Conservation (phyloP, 257 asterid genomes). For the Misopates orontium region DNA sequence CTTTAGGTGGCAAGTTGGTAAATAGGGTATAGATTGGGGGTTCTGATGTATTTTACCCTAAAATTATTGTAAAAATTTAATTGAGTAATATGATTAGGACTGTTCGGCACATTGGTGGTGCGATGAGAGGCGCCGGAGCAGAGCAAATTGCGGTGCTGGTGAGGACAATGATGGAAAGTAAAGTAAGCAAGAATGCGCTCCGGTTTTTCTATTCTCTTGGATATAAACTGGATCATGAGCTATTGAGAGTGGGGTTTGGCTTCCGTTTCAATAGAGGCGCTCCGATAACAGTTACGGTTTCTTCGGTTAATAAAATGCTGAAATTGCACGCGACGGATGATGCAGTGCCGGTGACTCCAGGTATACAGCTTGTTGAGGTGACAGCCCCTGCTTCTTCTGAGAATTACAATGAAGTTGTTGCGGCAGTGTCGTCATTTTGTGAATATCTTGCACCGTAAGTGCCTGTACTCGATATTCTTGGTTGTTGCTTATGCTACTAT, state of each 20-base stretch:
- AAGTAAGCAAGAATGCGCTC: slow-evolving; percentile 83
- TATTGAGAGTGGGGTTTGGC: slow-evolving; percentile 80
- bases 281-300: slow-evolving; percentile 76
- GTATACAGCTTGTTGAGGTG: slow-evolving; percentile 93
- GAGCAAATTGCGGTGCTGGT: slow-evolving; percentile 88
- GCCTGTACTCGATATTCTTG: slow-evolving; percentile 9
- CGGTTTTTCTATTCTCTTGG: slow-evolving; percentile 82
- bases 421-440: slow-evolving; percentile 75
- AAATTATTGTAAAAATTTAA: too few relatives aligned
- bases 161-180: slow-evolving; percentile 78
- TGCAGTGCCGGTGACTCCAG: slow-evolving; percentile 87
- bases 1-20: too few relatives aligned
- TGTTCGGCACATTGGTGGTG: slow-evolving; percentile 92
- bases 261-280: slow-evolving; percentile 87
- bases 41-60: too few relatives aligned
- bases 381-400: slow-evolving; percentile 92
- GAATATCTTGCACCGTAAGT: slow-evolving; percentile 99
- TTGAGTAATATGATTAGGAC: slow-evolving; percentile 48
- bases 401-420: slow-evolving; percentile 77
- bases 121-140: slow-evolving; percentile 92
- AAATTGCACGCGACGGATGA: slow-evolving; percentile 89
- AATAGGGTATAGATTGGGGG: too few relatives aligned
- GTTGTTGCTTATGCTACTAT: slow-evolving; percentile 10
- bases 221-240: slow-evolving; percentile 87
- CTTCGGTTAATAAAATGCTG: slow-evolving; percentile 89